Evolutionary conservation across 805 yeast species (phyloP).

Genomic region (Lachancea waltii): DNA sequence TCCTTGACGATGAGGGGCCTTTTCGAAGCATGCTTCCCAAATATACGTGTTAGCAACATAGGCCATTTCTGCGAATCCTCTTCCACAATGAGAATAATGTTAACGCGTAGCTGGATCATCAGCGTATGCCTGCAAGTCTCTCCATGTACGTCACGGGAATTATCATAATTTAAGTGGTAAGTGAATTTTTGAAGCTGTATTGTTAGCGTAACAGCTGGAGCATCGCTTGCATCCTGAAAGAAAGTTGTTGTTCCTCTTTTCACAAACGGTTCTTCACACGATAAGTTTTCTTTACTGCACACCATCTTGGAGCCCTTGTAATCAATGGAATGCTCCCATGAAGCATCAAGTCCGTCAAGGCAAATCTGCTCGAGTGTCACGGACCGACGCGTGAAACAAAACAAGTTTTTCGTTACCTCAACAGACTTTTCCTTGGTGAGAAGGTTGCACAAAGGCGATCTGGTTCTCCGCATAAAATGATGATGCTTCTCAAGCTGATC

Average conservation of each 20-base stretch:
- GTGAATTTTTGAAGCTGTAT: constrained; percentile 3
- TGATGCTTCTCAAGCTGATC: background rate
- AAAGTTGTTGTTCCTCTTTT: background rate
- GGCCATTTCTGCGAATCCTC: constrained; percentile 7
- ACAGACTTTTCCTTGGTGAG: constrained; percentile 3
- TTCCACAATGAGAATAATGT: constrained; percentile 3
- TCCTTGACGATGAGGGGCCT: constrained; percentile 1
- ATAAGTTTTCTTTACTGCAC: constrained; percentile 1
- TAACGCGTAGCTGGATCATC: constrained; percentile 1
- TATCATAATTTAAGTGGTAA: background rate
- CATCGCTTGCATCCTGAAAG: background rate
- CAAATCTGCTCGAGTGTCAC: background rate
- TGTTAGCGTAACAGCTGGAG: background rate
- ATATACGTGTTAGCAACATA: background rate
- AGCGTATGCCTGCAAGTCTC: constrained; percentile 4
- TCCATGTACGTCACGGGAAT: constrained; percentile 3
- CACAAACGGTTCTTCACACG: background rate
- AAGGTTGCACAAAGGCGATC: constrained; percentile 3
- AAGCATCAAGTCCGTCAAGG: constrained; percentile 1
- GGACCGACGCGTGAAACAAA: constrained; percentile 10
- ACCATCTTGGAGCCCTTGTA: constrained; percentile 1
- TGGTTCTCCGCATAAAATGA: constrained; percentile 1
- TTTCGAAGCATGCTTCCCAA: constrained; percentile 1
- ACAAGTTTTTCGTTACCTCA: constrained; percentile 7
- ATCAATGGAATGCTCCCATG: constrained; percentile 5